phyloP scores from a whole-genome alignment of 139 green algal species.

The Nannochloris sp. region DNA sequence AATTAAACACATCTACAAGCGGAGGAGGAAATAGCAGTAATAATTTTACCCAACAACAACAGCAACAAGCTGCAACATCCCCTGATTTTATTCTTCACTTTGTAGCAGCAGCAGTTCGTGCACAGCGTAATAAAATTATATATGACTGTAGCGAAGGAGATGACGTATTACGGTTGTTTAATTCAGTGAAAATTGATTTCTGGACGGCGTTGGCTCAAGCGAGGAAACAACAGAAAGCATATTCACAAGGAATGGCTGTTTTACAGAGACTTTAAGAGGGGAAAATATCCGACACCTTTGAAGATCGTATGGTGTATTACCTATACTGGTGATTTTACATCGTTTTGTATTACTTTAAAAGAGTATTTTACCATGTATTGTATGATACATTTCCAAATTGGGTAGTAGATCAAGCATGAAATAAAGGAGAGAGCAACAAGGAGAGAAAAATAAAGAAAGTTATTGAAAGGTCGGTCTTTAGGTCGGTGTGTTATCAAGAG shows the following conservation, averaged over 20 bases:
- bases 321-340: constrained; percentile 15
- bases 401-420: background rate
- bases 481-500: too few relatives aligned
- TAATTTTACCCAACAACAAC: background rate
- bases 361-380: background rate
- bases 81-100: constrained; percentile 56
- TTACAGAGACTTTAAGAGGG: constrained; percentile 10
- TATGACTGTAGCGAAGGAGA: constrained; percentile 51
- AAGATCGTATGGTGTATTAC: too few relatives aligned
- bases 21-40: too few relatives aligned
- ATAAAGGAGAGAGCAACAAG: background rate
- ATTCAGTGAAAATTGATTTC: constrained; percentile 30
- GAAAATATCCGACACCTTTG: too few relatives aligned
- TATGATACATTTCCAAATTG: background rate
- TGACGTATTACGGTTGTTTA: constrained; percentile 65
- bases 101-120: constrained; percentile 48
- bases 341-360: background rate
- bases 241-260: constrained; percentile 7
- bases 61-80: background rate
- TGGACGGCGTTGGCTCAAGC: constrained; percentile 21
- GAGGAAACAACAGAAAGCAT: constrained; percentile 28
- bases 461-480: too few relatives aligned
- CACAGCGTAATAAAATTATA: constrained; percentile 40
- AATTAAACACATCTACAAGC: too few relatives aligned
- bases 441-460: background rate